Percentiles rank a stretch among this genome's conserved stretches.
These are phyloP conservation scores for Sclerotiophoma versabilis DNA, from an alignment of 2,329 filamentous ascomycete species.

Conservation along the genomic window DNA sequence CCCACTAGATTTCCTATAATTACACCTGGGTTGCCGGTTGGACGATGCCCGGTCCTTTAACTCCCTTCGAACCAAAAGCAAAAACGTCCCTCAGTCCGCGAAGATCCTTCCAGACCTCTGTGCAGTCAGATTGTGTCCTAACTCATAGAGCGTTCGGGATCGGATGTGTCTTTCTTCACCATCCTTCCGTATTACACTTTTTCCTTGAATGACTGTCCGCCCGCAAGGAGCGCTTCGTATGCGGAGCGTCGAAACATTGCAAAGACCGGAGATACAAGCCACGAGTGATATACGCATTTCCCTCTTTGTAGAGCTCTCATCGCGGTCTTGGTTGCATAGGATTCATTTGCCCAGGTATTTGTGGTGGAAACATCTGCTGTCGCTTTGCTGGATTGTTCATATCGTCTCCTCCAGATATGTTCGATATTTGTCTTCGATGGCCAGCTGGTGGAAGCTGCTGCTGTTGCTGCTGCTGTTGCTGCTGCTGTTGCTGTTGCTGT, in stretches of 20 bases:
- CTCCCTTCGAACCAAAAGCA: background rate
- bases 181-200: background rate
- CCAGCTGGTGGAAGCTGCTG: constrained; percentile 21
- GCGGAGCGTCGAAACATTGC: background rate
- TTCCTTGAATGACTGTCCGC: background rate
- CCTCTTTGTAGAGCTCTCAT: constrained; percentile 23
- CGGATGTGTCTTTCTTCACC: background rate
- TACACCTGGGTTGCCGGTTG: background rate
- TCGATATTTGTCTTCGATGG: constrained; percentile 66
- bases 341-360: constrained; percentile 55
- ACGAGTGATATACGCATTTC: background rate
- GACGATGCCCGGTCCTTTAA: background rate
- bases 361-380: constrained; percentile 62
- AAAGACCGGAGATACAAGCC: background rate
- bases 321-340: constrained; percentile 60
- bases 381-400: constrained; percentile 62
- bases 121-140: background rate
- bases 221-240: constrained; percentile 9
- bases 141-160: constrained; percentile 13
- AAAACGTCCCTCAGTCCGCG: background rate
- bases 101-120: constrained; percentile 15
- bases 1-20: background rate
- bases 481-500: constrained; percentile 36
- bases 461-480: no score
- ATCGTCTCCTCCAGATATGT: constrained; percentile 63